A percentile compares a stretch with the other conserved stretches of the same genome.
phyloP scores from a whole-genome alignment of 2,329 filamentous ascomycete species.

The Cladophialophora yegresii region DNA sequence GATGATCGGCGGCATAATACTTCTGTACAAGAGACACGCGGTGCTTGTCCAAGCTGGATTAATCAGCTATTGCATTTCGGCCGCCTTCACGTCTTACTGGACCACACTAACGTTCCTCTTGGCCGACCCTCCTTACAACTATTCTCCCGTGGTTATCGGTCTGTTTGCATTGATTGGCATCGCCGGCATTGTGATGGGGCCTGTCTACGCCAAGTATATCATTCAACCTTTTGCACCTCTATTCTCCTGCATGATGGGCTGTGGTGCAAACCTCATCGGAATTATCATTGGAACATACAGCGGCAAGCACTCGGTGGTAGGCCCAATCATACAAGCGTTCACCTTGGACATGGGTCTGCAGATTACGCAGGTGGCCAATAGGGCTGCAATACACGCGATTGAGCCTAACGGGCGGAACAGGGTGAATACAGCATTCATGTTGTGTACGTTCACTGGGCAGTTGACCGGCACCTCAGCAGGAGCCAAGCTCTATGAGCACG shows the following conservation, averaged over 20 bases:
- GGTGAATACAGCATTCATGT: conserved; percentile 82
- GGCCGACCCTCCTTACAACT: conserved; percentile 68
- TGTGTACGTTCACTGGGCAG: conserved; percentile 72
- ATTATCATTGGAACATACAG: conserved; percentile 69
- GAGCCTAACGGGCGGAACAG: conserved; percentile 71
- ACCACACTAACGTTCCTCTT: conserved; percentile 79
- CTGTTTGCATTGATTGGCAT: conserved; percentile 79
- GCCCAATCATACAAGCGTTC: conserved; percentile 71
- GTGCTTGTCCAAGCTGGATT: conserved; percentile 70
- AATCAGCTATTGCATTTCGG: conserved; percentile 63
- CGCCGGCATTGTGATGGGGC: conserved; percentile 65
- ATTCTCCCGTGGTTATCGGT: conserved; percentile 68
- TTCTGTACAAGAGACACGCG: conserved; percentile 66
- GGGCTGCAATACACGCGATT: conserved; percentile 68
- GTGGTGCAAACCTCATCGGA: conserved; percentile 61
- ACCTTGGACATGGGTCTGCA: conserved; percentile 72
- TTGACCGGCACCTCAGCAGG: conserved; percentile 67
- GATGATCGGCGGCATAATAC: conserved; percentile 66
- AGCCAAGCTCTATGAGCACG: conserved; percentile 57
- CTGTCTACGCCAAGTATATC: conserved; percentile 68
- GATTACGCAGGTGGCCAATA: conserved; percentile 72
- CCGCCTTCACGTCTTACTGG: conserved; percentile 69
- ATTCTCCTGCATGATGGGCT: conserved; percentile 66
- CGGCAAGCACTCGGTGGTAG: conserved; percentile 66
- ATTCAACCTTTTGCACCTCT: conserved; percentile 67